These are phyloP conservation scores for Canna indica DNA, from an alignment of 176 grass and related monocot species.

Conservation along the genomic window DNA sequence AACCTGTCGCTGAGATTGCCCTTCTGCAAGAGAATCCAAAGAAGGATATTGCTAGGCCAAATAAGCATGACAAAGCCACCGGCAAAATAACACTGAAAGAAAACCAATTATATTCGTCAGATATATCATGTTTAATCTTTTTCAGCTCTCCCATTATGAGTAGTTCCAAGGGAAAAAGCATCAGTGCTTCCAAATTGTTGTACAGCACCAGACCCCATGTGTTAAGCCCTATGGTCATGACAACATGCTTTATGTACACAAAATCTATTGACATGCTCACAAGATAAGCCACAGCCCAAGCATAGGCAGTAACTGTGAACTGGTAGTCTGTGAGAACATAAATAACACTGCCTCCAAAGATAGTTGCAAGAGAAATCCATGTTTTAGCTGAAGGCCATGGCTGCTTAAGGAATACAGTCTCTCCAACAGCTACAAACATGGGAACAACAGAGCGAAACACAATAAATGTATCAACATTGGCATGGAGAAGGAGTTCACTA, in stretches of 20 bases:
- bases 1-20: slow-evolving; percentile 5
- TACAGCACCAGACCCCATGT: slow-evolving; percentile 12
- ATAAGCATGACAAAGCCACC: slow-evolving; percentile 7
- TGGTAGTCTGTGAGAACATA: slow-evolving; percentile 16
- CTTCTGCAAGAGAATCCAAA: slow-evolving; percentile 11
- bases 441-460: slow-evolving; percentile 9
- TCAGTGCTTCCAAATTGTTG: slow-evolving; percentile 12
- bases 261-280: slow-evolving; percentile 9
- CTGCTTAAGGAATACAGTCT: slow-evolving; percentile 10
- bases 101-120: neutral
- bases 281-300: slow-evolving; percentile 7
- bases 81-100: slow-evolving; percentile 4
- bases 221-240: slow-evolving; percentile 13
- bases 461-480: slow-evolving; percentile 7
- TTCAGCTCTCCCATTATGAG: slow-evolving; percentile 16
- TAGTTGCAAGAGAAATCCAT: slow-evolving; percentile 1
- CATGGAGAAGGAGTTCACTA: slow-evolving; percentile 11
- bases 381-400: slow-evolving; percentile 2
- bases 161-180: slow-evolving; percentile 6
- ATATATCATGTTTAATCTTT: slow-evolving; percentile 11
- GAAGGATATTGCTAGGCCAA: slow-evolving; percentile 5
- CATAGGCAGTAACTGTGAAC: slow-evolving; percentile 6
- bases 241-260: slow-evolving; percentile 13
- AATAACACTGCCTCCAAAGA: slow-evolving; percentile 8
- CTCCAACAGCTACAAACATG: slow-evolving; percentile 8